A percentile compares a stretch with the other conserved stretches of the same genome.
These are phyloP conservation scores for Theobroma cacao DNA, from an alignment of 345 rosid genomes.

Conservation along the genomic window DNA sequence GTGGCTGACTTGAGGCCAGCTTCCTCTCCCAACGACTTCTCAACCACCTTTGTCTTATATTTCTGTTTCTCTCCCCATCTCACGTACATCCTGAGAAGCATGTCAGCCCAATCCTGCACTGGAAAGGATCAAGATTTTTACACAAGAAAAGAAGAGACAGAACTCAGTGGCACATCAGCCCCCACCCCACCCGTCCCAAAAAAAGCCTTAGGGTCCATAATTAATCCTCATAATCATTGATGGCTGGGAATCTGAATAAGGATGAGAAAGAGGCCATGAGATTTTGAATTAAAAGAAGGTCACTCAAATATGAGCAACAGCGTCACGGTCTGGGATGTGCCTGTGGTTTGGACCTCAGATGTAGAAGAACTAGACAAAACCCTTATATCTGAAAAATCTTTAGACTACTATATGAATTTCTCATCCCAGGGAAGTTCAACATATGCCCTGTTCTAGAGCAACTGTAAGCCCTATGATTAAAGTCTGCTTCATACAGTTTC, in stretches of 20 bases:
- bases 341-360: neutral
- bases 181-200: too few species aligned
- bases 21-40: constrained; percentile 89
- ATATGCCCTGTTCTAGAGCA: neutral
- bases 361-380: neutral
- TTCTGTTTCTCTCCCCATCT: constrained; percentile 98
- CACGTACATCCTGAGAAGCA: constrained; percentile 92
- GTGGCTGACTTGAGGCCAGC: constrained; percentile 96
- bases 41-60: constrained; percentile 81
- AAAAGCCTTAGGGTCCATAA: neutral
- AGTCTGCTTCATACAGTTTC: neutral
- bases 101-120: constrained; percentile 99
- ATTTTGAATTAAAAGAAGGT: neutral
- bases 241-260: neutral
- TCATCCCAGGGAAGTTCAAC: neutral
- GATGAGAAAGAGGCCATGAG: neutral
- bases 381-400: neutral
- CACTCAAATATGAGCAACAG: neutral
- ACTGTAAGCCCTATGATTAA: neutral
- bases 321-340: neutral
- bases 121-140: constrained; percentile 39
- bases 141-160: constrained; percentile 17
- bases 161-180: neutral
- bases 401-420: neutral
- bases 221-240: neutral